Conservation (phyloP, 805 yeast genomes). For the Nakazawaea ishiwadae region DNA sequence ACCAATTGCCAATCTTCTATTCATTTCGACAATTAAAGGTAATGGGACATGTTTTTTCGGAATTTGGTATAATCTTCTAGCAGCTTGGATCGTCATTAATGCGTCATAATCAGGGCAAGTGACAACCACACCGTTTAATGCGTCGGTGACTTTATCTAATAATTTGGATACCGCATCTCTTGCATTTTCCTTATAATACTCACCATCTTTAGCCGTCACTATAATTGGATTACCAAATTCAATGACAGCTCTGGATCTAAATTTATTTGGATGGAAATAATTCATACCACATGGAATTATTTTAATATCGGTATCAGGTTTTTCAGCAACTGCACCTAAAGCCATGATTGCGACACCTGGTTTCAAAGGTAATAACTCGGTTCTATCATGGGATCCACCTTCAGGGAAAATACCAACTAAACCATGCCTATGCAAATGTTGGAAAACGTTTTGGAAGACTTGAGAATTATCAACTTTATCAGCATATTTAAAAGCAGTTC, state of each 20-base stretch:
- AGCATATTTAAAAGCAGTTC: slow-evolving; percentile 63
- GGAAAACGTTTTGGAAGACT: slow-evolving; percentile 78
- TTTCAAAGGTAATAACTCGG: slow-evolving; percentile 85
- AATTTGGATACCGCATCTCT: slow-evolving; percentile 67
- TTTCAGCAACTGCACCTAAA: slow-evolving; percentile 77
- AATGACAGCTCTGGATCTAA: slow-evolving; percentile 90
- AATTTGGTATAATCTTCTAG: slow-evolving; percentile 79
- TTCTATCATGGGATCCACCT: slow-evolving; percentile 98
- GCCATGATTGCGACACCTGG: slow-evolving; percentile 99
- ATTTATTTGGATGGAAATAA: slow-evolving; percentile 92
- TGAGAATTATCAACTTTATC: slow-evolving; percentile 76
- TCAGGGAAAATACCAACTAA: slow-evolving; percentile 94
- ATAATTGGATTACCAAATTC: slow-evolving; percentile 88
- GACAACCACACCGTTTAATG: slow-evolving; percentile 78
- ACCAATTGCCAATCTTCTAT: slow-evolving; percentile 79
- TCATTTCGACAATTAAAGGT: slow-evolving; percentile 84
- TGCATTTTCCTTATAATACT: slow-evolving; percentile 57
- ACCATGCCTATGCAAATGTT: slow-evolving; percentile 62
- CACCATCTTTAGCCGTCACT: slow-evolving; percentile 52
- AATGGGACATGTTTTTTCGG: slow-evolving; percentile 69
- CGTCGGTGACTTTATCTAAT: slow-evolving; percentile 59
- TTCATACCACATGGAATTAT: slow-evolving; percentile 97
- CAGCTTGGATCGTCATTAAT: slow-evolving; percentile 86
- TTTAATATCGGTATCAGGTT: slow-evolving; percentile 67
- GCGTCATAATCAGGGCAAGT: slow-evolving; percentile 87